A percentile compares a stretch with the other conserved stretches of the same genome.
Conservation (phyloP, 2,329 filamentous ascomycete species). For the Geosmithia morbida region DNA sequence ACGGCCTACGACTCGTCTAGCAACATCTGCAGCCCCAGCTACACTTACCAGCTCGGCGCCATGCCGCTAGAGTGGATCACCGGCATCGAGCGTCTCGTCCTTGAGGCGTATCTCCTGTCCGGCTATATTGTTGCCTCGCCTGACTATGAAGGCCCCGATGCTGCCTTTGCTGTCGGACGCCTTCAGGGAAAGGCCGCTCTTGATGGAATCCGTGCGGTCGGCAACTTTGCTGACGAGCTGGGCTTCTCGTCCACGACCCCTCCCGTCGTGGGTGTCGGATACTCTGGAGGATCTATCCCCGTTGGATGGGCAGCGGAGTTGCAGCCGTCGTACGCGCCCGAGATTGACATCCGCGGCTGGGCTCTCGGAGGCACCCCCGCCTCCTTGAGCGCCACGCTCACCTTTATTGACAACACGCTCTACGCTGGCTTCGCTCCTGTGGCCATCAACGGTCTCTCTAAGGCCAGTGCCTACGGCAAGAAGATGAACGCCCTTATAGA, state of each 20-base stretch:
- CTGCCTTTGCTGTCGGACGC: slow-evolving; percentile 1
- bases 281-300: slow-evolving; percentile 11
- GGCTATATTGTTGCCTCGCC: slow-evolving; percentile 1
- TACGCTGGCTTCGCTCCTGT: slow-evolving; percentile 8
- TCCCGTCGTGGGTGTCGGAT: slow-evolving; percentile 27
- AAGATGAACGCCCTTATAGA: not conserved
- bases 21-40: not conserved
- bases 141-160: not conserved
- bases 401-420: slow-evolving; percentile 5
- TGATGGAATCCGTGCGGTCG: slow-evolving; percentile 25
- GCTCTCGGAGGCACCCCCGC: slow-evolving; percentile 11
- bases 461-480: not conserved
- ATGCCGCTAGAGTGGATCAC: not conserved
- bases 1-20: not conserved
- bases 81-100: not conserved
- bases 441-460: slow-evolving; percentile 2
- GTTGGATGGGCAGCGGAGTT: slow-evolving; percentile 10
- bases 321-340: slow-evolving; percentile 10
- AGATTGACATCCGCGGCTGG: slow-evolving; percentile 10
- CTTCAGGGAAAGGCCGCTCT: slow-evolving; percentile 25
- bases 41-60: not conserved
- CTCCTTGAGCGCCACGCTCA: slow-evolving; percentile 6
- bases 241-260: slow-evolving; percentile 13
- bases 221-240: slow-evolving; percentile 12
- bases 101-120: not conserved